A percentile compares a stretch with the other conserved stretches of the same genome.
Evolutionary conservation across 257 asterid species (phyloP).

Genomic region (Przewalskia tangutica): DNA sequence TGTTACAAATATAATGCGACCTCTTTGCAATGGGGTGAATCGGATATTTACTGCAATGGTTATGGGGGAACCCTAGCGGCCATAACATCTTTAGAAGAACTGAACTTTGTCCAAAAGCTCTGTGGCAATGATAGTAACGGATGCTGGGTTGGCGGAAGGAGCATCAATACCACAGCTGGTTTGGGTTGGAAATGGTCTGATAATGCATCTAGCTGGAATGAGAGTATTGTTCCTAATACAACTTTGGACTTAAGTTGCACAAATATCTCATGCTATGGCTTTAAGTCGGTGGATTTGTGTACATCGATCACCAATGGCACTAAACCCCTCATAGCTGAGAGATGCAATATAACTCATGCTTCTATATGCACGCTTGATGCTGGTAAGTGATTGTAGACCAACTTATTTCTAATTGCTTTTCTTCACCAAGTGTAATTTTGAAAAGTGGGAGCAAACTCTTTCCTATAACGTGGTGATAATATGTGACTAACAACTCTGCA

Average conservation of each 20-base stretch:
- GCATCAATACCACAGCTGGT: conserved; percentile 15
- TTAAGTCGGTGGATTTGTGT: conserved; percentile 35
- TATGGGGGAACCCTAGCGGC: conserved; percentile 64
- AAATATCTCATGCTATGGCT: conserved; percentile 32
- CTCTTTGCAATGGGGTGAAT: conserved; percentile 57
- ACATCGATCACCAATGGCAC: conserved; percentile 43
- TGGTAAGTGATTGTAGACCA: conserved; percentile 30
- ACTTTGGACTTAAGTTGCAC: conserved; percentile 31
- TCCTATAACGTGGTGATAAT: neutral
- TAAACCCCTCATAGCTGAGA: conserved; percentile 40
- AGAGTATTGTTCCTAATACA: conserved; percentile 20
- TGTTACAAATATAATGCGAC: conserved; percentile 42
- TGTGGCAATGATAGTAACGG: conserved; percentile 40
- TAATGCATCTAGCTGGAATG: conserved; percentile 45
- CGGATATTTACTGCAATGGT: conserved; percentile 55
- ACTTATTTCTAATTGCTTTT: conserved; percentile 2
- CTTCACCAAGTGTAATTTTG: neutral
- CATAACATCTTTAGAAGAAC: conserved; percentile 43
- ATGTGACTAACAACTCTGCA: neutral
- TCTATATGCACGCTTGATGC: conserved; percentile 57
- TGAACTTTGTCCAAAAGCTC: conserved; percentile 36
- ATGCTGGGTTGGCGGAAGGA: conserved; percentile 92
- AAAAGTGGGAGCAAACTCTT: neutral
- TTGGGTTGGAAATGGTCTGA: conserved; percentile 75
- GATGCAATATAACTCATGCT: conserved; percentile 51